Conservation (phyloP, 139 green algal genomes). For the Limnomonas spitsbergensis region DNA sequence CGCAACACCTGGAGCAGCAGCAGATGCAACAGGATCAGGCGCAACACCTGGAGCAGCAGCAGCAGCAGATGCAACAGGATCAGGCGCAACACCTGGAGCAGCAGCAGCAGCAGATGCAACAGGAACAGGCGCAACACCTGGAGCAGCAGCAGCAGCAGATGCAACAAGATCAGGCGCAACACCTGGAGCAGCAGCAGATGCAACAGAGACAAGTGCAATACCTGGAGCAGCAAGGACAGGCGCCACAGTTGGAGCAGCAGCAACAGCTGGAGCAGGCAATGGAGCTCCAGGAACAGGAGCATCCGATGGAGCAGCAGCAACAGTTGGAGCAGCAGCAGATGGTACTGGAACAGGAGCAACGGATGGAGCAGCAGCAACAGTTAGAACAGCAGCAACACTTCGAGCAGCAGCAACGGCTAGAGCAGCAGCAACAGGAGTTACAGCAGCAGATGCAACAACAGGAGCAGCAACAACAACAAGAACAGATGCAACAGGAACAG, state of each 20-base stretch:
- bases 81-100: too few species aligned
- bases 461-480: too few species aligned
- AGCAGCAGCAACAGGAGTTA: too few species aligned
- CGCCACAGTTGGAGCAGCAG: constrained; percentile 1
- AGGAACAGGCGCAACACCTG: background rate
- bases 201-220: too few species aligned
- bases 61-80: too few species aligned
- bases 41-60: too few species aligned
- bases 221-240: background rate
- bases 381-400: background rate
- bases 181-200: background rate
- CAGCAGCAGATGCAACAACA: too few species aligned
- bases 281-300: background rate
- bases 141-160: constrained; percentile 5
- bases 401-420: background rate
- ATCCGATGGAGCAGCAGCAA: background rate
- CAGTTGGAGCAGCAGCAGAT: constrained; percentile 8
- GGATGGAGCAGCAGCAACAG: constrained; percentile 2
- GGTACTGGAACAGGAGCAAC: constrained; percentile 18
- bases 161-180: background rate
- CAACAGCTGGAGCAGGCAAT: constrained; percentile 18
- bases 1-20: background rate
- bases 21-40: constrained; percentile 2
- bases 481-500: too few species aligned
- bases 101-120: too few species aligned